These are phyloP conservation scores for Citrus maxima DNA, from an alignment of 345 rosid genomes.

Conservation along the genomic window DNA sequence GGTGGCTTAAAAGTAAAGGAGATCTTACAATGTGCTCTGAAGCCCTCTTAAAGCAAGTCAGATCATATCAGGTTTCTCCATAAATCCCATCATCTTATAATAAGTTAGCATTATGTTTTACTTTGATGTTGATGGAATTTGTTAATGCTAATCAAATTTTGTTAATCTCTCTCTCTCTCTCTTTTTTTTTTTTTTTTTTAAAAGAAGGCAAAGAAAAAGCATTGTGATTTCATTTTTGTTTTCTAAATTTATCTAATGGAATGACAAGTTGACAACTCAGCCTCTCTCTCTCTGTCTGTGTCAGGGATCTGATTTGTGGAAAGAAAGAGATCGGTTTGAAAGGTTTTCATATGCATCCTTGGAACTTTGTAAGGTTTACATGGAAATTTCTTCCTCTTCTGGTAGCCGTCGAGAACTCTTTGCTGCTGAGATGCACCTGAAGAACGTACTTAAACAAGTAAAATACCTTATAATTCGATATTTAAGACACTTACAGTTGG, in stretches of 20 bases:
- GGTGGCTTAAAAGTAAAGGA: conserved; percentile 86
- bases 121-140: neutral
- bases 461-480: conserved; percentile 4
- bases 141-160: neutral
- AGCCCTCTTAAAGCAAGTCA: conserved; percentile 90
- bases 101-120: neutral
- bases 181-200: no score
- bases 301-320: conserved; percentile 89
- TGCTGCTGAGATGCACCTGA: conserved; percentile 80
- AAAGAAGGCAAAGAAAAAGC: no score
- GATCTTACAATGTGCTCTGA: conserved; percentile 86
- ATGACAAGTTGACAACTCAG: no score
- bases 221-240: no score
- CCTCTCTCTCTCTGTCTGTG: no score
- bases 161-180: conserved; percentile 4
- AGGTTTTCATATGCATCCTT: conserved; percentile 62
- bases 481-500: neutral
- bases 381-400: no score
- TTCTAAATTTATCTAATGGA: no score
- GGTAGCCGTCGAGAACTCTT: no score
- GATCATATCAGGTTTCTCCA: conserved; percentile 78
- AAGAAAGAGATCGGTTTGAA: conserved; percentile 69
- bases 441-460: conserved; percentile 68
- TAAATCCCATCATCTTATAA: neutral
- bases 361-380: no score